These are phyloP conservation scores for Gossypium arboreum DNA, from an alignment of 345 rosid species.

Conservation along the genomic window DNA sequence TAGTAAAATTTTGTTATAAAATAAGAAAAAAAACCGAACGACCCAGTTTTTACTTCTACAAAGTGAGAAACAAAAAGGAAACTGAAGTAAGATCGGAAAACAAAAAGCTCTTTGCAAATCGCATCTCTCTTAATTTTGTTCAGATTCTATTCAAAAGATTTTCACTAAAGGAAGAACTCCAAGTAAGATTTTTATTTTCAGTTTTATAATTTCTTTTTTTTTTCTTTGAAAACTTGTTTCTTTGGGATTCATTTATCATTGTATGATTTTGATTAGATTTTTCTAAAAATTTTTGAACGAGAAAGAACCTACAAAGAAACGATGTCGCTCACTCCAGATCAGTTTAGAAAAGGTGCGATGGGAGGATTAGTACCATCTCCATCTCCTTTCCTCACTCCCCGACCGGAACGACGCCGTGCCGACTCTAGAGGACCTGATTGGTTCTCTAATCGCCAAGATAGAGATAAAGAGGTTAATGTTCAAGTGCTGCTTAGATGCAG, in stretches of 20 bases:
- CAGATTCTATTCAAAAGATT: conserved; percentile 1
- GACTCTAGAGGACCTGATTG: conserved; percentile 51
- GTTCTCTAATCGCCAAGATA: conserved; percentile 55
- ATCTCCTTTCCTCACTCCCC: conserved; percentile 76
- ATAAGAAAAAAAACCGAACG: neutral
- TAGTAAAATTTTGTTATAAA: neutral
- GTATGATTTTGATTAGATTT: conserved; percentile 12
- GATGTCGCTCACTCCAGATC: conserved; percentile 76
- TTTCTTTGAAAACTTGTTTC: neutral
- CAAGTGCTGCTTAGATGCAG: conserved; percentile 88
- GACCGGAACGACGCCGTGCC: conserved; percentile 70
- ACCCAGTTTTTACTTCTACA: neutral
- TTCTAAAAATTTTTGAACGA: neutral
- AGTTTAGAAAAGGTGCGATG: conserved; percentile 48
- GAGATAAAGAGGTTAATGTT: conserved; percentile 78
- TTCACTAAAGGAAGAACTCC: neutral
- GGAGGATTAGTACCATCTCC: conserved; percentile 86
- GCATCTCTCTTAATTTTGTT: neutral
- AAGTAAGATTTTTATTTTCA: neutral
- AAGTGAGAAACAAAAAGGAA: neutral
- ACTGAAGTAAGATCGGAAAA: neutral
- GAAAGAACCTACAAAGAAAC: conserved; percentile 4
- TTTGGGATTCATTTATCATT: neutral
- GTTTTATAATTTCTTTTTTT: neutral
- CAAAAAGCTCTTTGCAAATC: conserved; percentile 2